A percentile compares a stretch with the other conserved stretches of the same genome.
These are phyloP conservation scores for Salicornia ramosissima DNA, from an alignment of 148 eudicot genomes.

Conservation along the genomic window DNA sequence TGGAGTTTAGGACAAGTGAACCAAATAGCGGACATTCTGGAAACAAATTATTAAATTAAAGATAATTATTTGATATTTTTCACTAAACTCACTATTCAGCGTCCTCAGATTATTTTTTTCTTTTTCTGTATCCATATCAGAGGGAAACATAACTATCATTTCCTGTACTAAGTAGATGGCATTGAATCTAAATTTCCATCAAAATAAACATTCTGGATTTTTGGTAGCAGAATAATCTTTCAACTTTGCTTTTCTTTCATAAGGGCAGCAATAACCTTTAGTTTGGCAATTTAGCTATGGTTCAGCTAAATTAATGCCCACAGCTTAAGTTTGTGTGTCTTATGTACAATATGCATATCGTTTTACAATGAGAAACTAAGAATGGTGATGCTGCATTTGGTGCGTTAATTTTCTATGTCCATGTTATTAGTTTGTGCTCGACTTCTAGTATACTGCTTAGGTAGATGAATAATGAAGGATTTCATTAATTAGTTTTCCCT, in stretches of 20 bases:
- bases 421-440: not conserved
- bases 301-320: not conserved
- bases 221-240: not conserved
- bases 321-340: not conserved
- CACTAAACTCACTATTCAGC: too few species aligned
- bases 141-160: too few species aligned
- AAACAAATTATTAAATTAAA: not conserved
- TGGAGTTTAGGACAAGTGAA: not conserved
- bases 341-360: not conserved
- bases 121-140: too few species aligned
- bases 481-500: not conserved
- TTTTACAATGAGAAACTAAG: not conserved
- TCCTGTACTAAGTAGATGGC: too few species aligned
- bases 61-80: not conserved
- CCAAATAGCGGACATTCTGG: not conserved
- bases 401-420: not conserved
- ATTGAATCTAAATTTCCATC: not conserved
- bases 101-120: too few species aligned
- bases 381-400: not conserved
- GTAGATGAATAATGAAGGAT: not conserved
- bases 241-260: not conserved
- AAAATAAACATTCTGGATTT: not conserved
- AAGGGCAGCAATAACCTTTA: not conserved
- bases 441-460: not conserved
- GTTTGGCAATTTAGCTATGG: not conserved